A percentile compares a stretch with the other conserved stretches of the same genome.
phyloP scores from a whole-genome alignment of 805 yeast genomes.

The Saccharomycopsis oosterbeekiorum region DNA sequence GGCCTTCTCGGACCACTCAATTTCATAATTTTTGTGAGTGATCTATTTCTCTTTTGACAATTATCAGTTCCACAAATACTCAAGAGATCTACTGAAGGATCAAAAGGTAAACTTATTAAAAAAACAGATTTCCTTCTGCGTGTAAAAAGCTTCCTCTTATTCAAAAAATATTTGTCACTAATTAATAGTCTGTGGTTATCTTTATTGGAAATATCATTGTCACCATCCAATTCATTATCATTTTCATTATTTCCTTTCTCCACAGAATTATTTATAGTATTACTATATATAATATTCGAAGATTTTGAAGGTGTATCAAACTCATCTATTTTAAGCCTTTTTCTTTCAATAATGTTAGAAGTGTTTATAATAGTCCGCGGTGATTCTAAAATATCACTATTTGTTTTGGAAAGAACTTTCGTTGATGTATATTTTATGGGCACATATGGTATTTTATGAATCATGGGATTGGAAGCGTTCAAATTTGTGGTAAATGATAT shows the following conservation, averaged over 20 bases:
- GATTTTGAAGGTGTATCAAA: too few species aligned
- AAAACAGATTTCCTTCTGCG: neutral
- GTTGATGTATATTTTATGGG: neutral
- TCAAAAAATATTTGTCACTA: neutral
- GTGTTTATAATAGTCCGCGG: neutral
- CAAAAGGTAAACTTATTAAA: neutral
- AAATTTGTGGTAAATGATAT: too few species aligned
- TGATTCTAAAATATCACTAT: neutral
- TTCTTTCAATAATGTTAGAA: too few species aligned
- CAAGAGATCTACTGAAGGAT: neutral
- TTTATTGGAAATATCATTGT: neutral
- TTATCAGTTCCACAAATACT: neutral
- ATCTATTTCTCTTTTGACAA: neutral
- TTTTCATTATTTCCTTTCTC: neutral
- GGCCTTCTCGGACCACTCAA: constrained; percentile 18
- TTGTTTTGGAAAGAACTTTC: neutral
- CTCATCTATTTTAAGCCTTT: too few species aligned
- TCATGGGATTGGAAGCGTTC: neutral
- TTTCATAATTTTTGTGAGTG: constrained; percentile 12
- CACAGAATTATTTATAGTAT: too few species aligned
- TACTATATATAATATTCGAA: too few species aligned
- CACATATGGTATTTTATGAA: neutral
- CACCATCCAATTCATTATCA: too few species aligned
- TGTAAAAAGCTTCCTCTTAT: neutral
- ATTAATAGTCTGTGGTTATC: neutral